Base-by-base conservation (phyloP, 1,284 basidiomycete species). In the Microbotryum saponariae region DNA sequence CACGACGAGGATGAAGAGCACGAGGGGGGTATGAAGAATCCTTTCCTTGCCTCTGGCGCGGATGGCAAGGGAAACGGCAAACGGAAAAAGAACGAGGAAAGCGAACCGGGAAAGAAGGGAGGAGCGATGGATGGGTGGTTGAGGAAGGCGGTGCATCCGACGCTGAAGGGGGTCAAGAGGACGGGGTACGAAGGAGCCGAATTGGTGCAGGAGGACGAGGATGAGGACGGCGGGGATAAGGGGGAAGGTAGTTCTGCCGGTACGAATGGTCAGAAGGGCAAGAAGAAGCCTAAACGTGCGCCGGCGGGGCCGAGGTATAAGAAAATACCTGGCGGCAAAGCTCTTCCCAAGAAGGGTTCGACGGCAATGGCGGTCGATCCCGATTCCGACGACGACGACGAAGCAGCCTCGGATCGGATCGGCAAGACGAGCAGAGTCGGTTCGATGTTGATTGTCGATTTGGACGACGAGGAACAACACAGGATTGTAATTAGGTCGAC, bases 111-210 rank as follows among this genome's bases (percentile, higher is more conserved):
- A 18, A 29, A 51, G n/a, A 33, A 46, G 7, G 57, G 52, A 2
- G 37, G 37, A 16, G 16, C 16, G 10, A 51, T 21, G 61, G 54
- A 23, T 16, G 25, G 14, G 23, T 56, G n/a, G 21, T 23, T 10
- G 37, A 42, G 29, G 6, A 54, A 21, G 20, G 21, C 48, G 16
- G 48, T 50, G 48, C 21, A 50, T 23, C 48, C 21, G 14, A 50
- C 48, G 12, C 1, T 42, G 48, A 50, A 50, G 20, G 27, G 2
- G 12, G 14, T 53, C 33, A 42, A 21, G 6, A 21, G 27, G 45
- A 25, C 23, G 18, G 55, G 51, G 14, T 46, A 47, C 45, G 20
- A 55, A 14, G 57, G 61, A n/a, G 51, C 62, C 21, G 60, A 62
- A 16, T 4, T 59, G 18, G 51, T 45, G 0, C 46, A 42, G 5